Percentiles rank a stretch among this genome's conserved stretches.
phyloP scores from a whole-genome alignment of 306 rosid genomes.

The Crataegus laevigata region DNA sequence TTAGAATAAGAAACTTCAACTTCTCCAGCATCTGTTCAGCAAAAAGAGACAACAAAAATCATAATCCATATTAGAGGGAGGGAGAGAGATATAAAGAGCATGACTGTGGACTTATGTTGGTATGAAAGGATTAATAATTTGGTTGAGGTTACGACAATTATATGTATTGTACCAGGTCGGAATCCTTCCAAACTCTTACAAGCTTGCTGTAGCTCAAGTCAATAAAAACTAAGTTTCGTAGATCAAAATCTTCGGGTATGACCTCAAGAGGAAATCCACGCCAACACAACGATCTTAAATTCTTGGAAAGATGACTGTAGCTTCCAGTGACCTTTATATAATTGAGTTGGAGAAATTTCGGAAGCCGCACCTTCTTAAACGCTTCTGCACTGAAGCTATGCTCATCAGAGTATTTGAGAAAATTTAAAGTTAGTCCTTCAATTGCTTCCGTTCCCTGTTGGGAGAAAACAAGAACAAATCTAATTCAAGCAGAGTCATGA shows the following conservation, averaged over 20 bases:
- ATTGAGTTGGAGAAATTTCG: slow-evolving; percentile 32
- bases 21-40: background rate
- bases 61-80: background rate
- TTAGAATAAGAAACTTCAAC: slow-evolving; percentile 1
- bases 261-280: background rate
- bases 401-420: background rate
- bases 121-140: background rate
- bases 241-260: background rate
- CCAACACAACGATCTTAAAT: background rate
- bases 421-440: background rate
- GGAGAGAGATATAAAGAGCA: too few species aligned
- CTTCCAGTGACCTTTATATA: slow-evolving; percentile 9
- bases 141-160: too few species aligned
- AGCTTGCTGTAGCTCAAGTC: slow-evolving; percentile 28
- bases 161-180: slow-evolving; percentile 12
- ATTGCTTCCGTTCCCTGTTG: background rate
- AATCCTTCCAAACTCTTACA: slow-evolving; percentile 15
- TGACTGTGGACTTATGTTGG: background rate
- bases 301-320: slow-evolving; percentile 22
- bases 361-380: slow-evolving; percentile 23
- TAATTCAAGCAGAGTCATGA: too few species aligned
- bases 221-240: slow-evolving; percentile 13
- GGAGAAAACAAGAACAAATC: too few species aligned
- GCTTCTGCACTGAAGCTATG: background rate
- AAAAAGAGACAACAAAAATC: background rate